Percentiles rank a stretch among this genome's conserved stretches.
Evolutionary conservation across 495 filamentous ascomycete species (phyloP).

Genomic region (Aspergillus sclerotiicarbonarius): DNA sequence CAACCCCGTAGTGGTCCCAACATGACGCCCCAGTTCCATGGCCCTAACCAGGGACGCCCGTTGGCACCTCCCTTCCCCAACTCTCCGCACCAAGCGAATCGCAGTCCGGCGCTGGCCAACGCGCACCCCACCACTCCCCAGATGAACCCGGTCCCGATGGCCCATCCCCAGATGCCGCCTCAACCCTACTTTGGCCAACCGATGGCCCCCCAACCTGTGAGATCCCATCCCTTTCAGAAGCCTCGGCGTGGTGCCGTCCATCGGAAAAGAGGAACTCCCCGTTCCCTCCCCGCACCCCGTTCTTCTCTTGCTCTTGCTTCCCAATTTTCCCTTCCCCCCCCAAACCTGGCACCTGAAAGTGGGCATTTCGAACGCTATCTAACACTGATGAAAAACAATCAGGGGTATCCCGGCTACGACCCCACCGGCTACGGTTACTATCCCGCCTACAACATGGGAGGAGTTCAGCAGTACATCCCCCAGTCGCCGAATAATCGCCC

Average conservation of each 20-base stretch:
- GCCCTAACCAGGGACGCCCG: slow-evolving; percentile 49
- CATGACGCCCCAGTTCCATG: slow-evolving; percentile 66
- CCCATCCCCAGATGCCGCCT: slow-evolving; percentile 52
- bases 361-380: slow-evolving; percentile 74
- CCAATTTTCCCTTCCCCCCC: slow-evolving; percentile 18
- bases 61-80: slow-evolving; percentile 59
- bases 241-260: slow-evolving; percentile 23
- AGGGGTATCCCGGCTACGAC: slow-evolving; percentile 35
- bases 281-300: slow-evolving; percentile 12
- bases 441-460: slow-evolving; percentile 47
- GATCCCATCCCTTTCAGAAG: slow-evolving; percentile 43
- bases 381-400: slow-evolving; percentile 58
- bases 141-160: slow-evolving; percentile 60
- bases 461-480: slow-evolving; percentile 49
- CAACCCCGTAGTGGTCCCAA: slow-evolving; percentile 61
- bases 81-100: slow-evolving; percentile 59
- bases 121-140: slow-evolving; percentile 69
- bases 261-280: slow-evolving; percentile 20
- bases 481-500: slow-evolving; percentile 51
- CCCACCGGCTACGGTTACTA: slow-evolving; percentile 26
- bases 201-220: slow-evolving; percentile 67
- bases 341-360: slow-evolving; percentile 65
- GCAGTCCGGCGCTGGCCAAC: slow-evolving; percentile 70
- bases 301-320: slow-evolving; percentile 7
- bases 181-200: slow-evolving; percentile 62